These are phyloP conservation scores for Collybia nuda DNA, from an alignment of 768 basidiomycete species.

Conservation along the genomic window DNA sequence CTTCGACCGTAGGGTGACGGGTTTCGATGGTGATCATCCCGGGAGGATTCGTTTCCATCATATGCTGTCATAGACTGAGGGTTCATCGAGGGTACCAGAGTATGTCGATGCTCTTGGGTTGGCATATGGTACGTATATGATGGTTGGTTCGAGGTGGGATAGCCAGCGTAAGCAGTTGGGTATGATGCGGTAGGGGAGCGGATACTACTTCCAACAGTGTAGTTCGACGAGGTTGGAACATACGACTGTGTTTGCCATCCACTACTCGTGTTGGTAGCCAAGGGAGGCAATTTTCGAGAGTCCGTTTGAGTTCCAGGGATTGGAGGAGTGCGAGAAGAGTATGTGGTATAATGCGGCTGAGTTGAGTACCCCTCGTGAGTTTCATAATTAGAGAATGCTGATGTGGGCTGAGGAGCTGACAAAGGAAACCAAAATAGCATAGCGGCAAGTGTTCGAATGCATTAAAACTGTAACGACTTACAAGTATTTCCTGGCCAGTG, in stretches of 20 bases:
- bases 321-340: conserved; percentile 49
- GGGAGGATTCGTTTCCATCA: conserved; percentile 26
- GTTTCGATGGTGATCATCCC: conserved; percentile 39
- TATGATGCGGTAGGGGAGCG: conserved; percentile 69
- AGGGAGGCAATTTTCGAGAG: conserved; percentile 60
- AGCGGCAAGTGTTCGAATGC: conserved; percentile 20
- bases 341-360: conserved; percentile 45
- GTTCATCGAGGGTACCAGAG: conserved; percentile 26
- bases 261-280: conserved; percentile 42
- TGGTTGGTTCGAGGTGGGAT: conserved; percentile 35
- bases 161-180: conserved; percentile 48
- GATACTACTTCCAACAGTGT: conserved; percentile 37
- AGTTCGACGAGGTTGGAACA: conserved; percentile 18
- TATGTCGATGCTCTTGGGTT: conserved; percentile 26
- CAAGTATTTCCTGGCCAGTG: conserved; percentile 40
- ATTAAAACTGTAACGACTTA: conserved; percentile 23
- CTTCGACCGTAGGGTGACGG: conserved; percentile 44
- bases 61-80: conserved; percentile 25
- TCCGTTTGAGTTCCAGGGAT: conserved; percentile 47
- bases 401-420: conserved; percentile 47
- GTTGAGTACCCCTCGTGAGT: conserved; percentile 56
- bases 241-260: conserved; percentile 50
- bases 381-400: conserved; percentile 51
- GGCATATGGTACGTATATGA: conserved; percentile 43
- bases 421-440: conserved; percentile 32